These are phyloP conservation scores for Lenwebbia sp. DNA, from an alignment of 345 rosid genomes.

Conservation along the genomic window DNA sequence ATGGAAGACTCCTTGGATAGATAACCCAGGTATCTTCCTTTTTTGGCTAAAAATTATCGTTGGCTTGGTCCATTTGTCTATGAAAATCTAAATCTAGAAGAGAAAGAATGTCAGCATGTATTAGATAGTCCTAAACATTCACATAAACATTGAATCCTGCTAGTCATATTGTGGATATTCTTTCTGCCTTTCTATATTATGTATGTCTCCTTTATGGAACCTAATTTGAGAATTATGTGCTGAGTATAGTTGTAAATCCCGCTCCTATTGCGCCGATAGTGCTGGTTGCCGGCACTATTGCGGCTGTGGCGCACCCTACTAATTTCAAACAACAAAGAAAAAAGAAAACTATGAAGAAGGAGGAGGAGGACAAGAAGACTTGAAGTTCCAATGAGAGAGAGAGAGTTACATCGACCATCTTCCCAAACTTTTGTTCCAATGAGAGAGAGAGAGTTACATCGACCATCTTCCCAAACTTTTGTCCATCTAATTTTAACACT, in stretches of 20 bases:
- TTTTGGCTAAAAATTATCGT: not conserved
- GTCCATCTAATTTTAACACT: not conserved
- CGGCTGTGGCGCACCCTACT: not conserved
- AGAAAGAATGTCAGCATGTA: not conserved
- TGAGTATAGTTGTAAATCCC: not conserved
- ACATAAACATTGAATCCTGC: not conserved
- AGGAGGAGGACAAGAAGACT: not conserved
- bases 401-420: not conserved
- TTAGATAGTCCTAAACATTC: not conserved
- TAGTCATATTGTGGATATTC: not conserved
- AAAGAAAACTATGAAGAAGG: not conserved
- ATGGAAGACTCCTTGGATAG: constrained; percentile 86
- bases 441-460: not conserved
- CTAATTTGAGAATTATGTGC: not conserved
- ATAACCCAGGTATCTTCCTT: constrained; percentile 65
- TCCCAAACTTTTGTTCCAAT: not conserved
- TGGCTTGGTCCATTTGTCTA: not conserved
- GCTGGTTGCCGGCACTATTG: not conserved
- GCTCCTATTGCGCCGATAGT: not conserved
- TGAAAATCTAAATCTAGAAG: not conserved
- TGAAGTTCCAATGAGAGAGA: not conserved
- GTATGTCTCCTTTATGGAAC: not conserved
- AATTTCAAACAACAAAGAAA: not conserved
- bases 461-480: not conserved
- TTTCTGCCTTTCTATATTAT: not conserved